Evolutionary conservation across 305 asterid genomes (phyloP).

Genomic region (Stenogyne calaminthoides): DNA sequence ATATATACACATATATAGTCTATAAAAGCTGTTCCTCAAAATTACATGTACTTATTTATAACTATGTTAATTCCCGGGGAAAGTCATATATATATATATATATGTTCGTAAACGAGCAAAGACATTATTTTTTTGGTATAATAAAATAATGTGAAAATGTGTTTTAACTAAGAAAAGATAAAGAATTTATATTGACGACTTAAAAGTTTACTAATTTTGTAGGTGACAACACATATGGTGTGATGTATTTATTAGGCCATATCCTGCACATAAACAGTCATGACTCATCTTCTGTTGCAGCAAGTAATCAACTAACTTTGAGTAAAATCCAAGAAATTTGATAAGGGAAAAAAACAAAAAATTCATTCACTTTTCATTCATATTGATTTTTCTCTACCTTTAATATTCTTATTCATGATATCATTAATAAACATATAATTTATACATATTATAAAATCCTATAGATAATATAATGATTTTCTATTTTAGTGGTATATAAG

Average conservation of each 20-base stretch:
- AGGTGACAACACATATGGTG: constrained; percentile 20
- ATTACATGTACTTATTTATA: too few relatives aligned
- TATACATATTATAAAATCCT: neutral
- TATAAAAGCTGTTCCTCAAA: neutral
- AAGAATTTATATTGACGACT: neutral
- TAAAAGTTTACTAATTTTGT: neutral
- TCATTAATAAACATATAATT: too few relatives aligned
- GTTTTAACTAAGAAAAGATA: neutral
- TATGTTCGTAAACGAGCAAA: neutral
- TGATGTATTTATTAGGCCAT: constrained; percentile 36
- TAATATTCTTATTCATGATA: neutral
- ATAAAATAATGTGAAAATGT: neutral
- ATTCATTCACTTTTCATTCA: constrained; percentile 2
- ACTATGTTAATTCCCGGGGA: too few relatives aligned
- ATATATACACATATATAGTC: too few relatives aligned
- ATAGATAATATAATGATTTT: neutral
- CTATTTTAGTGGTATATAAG: neutral
- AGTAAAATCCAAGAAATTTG: constrained; percentile 30
- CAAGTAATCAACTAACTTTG: constrained; percentile 40
- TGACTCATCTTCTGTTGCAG: constrained; percentile 35
- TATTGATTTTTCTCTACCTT: neutral
- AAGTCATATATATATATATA: neutral
- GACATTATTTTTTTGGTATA: neutral
- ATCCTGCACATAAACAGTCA: constrained; percentile 32
- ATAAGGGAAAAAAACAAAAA: neutral